Percentiles rank a stretch among this genome's conserved stretches.
Conservation (phyloP, 805 yeast species). For the Saccharomycopsis sp. region DNA sequence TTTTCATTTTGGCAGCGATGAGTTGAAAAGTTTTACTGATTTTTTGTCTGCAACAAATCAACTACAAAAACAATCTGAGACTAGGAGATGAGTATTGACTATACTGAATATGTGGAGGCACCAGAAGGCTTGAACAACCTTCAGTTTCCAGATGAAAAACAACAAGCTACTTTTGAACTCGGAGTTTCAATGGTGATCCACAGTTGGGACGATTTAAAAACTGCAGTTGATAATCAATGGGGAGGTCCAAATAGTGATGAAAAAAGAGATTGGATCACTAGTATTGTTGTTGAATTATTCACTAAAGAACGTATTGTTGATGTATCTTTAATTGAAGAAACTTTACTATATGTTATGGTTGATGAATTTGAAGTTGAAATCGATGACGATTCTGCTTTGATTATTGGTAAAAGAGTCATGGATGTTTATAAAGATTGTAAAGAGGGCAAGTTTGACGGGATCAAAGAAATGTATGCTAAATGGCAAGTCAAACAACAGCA, state of each 20-base stretch:
- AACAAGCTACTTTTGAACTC: slow-evolving; percentile 79
- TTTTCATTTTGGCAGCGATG: no score
- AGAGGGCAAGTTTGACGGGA: slow-evolving; percentile 37
- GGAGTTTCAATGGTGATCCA: slow-evolving; percentile 90
- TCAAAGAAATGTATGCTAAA: slow-evolving; percentile 48
- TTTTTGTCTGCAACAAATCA: no score
- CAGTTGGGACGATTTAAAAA: slow-evolving; percentile 77
- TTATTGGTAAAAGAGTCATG: slow-evolving; percentile 58
- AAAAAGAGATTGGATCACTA: slow-evolving; percentile 92
- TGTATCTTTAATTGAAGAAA: slow-evolving; percentile 69
- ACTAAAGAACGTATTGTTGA: slow-evolving; percentile 55
- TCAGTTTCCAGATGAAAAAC: slow-evolving; percentile 44
- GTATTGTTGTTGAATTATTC: slow-evolving; percentile 71
- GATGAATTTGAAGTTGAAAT: slow-evolving; percentile 88
- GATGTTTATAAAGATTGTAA: slow-evolving; percentile 57
- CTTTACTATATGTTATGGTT: slow-evolving; percentile 78
- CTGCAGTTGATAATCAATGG: slow-evolving; percentile 90
- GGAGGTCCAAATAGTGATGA: slow-evolving; percentile 90
- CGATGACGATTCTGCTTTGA: slow-evolving; percentile 81
- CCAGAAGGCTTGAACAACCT: slow-evolving; percentile 30
- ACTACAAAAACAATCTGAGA: no score
- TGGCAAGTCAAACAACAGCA: slow-evolving; percentile 45
- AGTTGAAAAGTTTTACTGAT: no score
- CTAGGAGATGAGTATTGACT: slow-evolving; percentile 25
- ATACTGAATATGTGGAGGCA: slow-evolving; percentile 46